These are phyloP conservation scores for Astrephomene gubernaculifera DNA, from an alignment of 139 green algal species.

Conservation along the genomic window DNA sequence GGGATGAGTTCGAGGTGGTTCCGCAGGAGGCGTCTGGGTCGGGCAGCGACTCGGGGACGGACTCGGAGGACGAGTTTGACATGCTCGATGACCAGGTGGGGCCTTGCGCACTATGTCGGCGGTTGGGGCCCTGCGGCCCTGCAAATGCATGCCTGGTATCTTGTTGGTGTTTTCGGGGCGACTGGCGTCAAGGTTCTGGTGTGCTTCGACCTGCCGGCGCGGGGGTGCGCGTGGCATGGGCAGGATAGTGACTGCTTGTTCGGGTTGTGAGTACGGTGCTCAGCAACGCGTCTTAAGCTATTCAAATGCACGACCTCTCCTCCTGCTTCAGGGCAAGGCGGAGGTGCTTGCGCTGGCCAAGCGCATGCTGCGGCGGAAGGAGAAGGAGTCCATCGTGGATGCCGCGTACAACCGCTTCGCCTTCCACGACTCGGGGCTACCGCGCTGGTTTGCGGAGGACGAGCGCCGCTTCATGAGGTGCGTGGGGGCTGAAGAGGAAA, in stretches of 20 bases:
- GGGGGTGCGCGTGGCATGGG: no score
- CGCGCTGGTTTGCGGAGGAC: constrained; percentile 93
- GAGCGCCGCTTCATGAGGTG: constrained; percentile 86
- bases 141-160: no score
- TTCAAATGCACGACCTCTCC: no score
- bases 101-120: not conserved
- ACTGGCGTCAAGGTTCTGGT: no score
- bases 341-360: constrained; percentile 89
- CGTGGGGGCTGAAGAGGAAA: not conserved
- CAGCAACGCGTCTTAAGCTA: no score
- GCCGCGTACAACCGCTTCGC: constrained; percentile 92
- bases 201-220: no score
- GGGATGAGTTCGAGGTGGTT: constrained; percentile 65
- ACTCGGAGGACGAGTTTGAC: constrained; percentile 78
- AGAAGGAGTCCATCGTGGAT: constrained; percentile 92
- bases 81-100: constrained; percentile 64
- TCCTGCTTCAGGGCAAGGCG: constrained; percentile 63
- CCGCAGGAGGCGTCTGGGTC: constrained; percentile 34
- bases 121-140: not conserved
- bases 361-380: constrained; percentile 85
- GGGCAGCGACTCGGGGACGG: constrained; percentile 49
- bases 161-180: no score
- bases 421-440: constrained; percentile 87
- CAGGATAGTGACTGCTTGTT: no score
- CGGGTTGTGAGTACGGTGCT: no score